phyloP scores from a whole-genome alignment of 495 filamentous ascomycete species.

The Xylaria sp. region DNA sequence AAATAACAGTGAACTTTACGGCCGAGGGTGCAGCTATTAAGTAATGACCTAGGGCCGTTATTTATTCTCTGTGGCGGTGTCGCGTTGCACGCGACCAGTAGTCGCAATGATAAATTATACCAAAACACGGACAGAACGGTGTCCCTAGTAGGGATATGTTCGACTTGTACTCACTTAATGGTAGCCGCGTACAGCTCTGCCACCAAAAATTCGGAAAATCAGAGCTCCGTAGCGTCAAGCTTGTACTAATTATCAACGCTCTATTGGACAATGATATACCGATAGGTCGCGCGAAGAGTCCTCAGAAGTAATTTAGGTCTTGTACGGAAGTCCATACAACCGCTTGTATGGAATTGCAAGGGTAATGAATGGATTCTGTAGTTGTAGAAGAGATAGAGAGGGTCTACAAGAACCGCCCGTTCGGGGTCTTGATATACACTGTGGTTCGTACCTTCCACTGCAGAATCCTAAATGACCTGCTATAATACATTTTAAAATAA shows the following conservation, averaged over 20 bases:
- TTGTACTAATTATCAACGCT: too few relatives aligned
- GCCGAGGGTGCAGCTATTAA: neutral
- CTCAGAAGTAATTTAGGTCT: too few relatives aligned
- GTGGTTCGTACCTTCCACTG: neutral
- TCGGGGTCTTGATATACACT: too few relatives aligned
- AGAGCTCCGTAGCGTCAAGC: neutral
- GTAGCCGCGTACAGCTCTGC: neutral
- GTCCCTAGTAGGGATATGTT: neutral
- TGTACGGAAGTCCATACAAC: too few relatives aligned
- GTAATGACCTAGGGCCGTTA: neutral
- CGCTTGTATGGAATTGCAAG: too few relatives aligned
- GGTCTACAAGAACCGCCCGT: too few relatives aligned
- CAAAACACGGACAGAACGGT: neutral
- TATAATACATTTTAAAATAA: neutral
- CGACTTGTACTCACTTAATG: too few relatives aligned
- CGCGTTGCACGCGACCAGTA: neutral
- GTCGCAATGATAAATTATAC: neutral
- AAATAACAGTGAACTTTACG: neutral
- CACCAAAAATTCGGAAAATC: neutral
- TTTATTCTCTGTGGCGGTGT: neutral
- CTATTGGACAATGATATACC: too few relatives aligned
- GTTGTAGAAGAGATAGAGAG: too few relatives aligned
- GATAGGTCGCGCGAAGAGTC: too few relatives aligned
- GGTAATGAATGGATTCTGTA: too few relatives aligned
- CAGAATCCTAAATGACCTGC: neutral